Evolutionary conservation across 1,139 yeast genomes (phyloP), one percentile per base, ranked within the genome.

Genomic region (Saccharomycopsis hybrid): DNA sequence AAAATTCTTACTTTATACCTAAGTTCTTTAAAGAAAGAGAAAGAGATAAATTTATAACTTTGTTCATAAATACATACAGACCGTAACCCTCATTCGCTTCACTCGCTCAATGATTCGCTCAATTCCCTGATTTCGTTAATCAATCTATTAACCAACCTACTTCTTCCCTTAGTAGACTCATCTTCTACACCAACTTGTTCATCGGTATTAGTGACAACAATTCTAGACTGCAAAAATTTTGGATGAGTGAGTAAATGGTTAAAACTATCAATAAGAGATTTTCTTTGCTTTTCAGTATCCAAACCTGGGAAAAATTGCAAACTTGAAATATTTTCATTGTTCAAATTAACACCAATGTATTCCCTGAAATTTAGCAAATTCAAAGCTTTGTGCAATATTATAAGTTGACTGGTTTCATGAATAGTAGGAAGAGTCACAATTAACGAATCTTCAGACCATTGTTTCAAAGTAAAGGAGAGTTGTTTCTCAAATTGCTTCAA

Each of bases 181-280:
- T 59, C 61, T 9, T 73, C 83, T 3, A 76, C 77, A 66, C 65
- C 76, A 46, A 80, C 69, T 57, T 79, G 84, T 59, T 86, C 94
- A 51, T 85, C 94, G 1, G 70, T 51, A 3, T 80, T 75, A 11
- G 85, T 75, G 1, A 90, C 78, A 2, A 75, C 72, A 2, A 86
- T 73, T 54, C 94, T 70, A 4, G 94, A 77, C 4, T 85, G 76
- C 55, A 90, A 69, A 57, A 81, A 89, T 63, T 87, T 87, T 13
- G 96, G 96, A 65, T 90, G 97, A 41, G 90, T 82, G 55, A 88
- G 71, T 48, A 89, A 71, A 59, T 87, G 84, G 50, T 77, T 80
- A 55, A 88, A 66, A 25, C 82, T 76, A 47, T 74, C 78, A 24
- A 72, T 68, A 56, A 88, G 73, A 31, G 77, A 78, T 25, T 72